These are phyloP conservation scores for Talaromyces proteolyticus DNA, from an alignment of 495 filamentous ascomycete species.

Conservation along the genomic window DNA sequence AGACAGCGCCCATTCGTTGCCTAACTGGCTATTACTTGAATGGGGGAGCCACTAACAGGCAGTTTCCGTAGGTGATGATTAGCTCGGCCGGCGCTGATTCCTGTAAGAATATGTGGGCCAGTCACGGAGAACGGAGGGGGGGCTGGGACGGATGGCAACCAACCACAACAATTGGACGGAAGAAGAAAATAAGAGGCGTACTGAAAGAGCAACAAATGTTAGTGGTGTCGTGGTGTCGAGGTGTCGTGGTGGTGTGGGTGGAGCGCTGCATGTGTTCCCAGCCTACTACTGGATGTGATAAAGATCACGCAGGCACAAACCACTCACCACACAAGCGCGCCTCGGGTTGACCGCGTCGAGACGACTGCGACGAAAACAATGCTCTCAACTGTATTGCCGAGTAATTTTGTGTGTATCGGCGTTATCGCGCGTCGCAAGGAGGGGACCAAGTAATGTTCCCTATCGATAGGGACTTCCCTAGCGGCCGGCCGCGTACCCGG, in stretches of 20 bases:
- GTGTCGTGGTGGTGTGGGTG: conserved; percentile 3
- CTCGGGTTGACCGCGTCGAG: not conserved
- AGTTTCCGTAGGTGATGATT: no score
- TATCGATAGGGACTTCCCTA: conserved; percentile 26
- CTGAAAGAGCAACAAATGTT: no score
- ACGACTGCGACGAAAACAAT: no score
- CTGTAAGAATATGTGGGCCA: not conserved
- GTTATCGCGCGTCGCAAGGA: no score
- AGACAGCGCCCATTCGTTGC: not conserved
- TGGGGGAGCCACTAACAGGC: not conserved
- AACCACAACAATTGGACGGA: conserved; percentile 5
- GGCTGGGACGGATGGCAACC: conserved; percentile 4
- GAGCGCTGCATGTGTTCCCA: conserved; percentile 2
- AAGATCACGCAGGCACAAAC: conserved; percentile 21
- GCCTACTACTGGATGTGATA: conserved; percentile 4
- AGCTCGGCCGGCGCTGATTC: no score
- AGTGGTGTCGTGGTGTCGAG: no score
- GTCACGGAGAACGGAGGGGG: not conserved
- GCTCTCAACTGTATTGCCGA: no score
- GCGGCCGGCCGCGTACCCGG: not conserved
- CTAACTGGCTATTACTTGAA: not conserved
- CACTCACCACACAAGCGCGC: not conserved
- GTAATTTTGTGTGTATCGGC: no score
- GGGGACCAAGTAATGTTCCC: no score
- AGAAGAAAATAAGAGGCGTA: no score